phyloP scores from a whole-genome alignment of 345 rosid genomes.

The Pugionium cornutum region DNA sequence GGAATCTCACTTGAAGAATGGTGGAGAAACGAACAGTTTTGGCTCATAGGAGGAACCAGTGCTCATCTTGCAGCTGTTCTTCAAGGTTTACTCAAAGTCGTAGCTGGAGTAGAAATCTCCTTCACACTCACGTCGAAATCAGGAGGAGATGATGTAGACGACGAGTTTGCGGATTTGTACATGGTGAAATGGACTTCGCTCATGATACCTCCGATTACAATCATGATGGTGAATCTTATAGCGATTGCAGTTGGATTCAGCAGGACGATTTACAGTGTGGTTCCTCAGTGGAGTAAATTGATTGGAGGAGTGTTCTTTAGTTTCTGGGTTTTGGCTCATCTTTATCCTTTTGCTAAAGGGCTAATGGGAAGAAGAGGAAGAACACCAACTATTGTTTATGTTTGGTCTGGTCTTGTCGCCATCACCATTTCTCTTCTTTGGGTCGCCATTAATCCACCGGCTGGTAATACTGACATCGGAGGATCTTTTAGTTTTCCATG shows the following conservation, averaged over 20 bases:
- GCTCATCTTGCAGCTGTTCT: conserved; percentile 98
- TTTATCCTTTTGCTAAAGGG: conserved; percentile 95
- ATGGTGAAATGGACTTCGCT: conserved; percentile 81
- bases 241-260: conserved; percentile 96
- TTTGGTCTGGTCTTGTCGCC: conserved; percentile 95
- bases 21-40: conserved; percentile 99
- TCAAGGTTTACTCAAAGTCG: conserved; percentile 83
- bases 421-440: conserved; percentile 97
- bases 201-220: conserved; percentile 89
- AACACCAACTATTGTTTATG: conserved; percentile 93
- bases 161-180: conserved; percentile 92
- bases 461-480: conserved; percentile 68
- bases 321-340: conserved; percentile 98
- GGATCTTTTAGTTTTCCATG: conserved; percentile 93
- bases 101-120: conserved; percentile 92
- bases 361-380: conserved; percentile 97
- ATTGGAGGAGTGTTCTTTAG: conserved; percentile 97
- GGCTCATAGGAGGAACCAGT: conserved; percentile 98
- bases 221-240: conserved; percentile 88
- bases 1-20: conserved; percentile 91
- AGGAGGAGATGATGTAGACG: conserved; percentile 83
- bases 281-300: conserved; percentile 86
- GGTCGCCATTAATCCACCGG: conserved; percentile 94
- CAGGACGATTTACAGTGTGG: conserved; percentile 79
- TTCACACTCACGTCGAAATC: conserved; percentile 91